Evolutionary conservation across 768 basidiomycete genomes (phyloP).

Genomic region (Tricholoma saponaceum): DNA sequence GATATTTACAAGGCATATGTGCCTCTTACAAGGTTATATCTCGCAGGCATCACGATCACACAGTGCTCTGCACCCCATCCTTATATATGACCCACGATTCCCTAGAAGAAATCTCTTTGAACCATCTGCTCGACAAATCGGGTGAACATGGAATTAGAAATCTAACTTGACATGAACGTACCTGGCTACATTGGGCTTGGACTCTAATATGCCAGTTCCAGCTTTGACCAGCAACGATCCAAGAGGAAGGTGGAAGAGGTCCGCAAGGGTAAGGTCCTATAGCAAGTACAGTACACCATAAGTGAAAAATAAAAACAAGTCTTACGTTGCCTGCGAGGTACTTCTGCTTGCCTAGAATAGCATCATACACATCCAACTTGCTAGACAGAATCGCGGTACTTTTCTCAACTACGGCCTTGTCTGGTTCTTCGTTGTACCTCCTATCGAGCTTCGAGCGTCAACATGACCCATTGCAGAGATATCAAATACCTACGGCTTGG

Average conservation of each 20-base stretch:
- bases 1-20: too few species aligned
- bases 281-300: background rate
- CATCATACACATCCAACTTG: conserved; percentile 52
- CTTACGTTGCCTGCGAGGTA: conserved; percentile 54
- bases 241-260: conserved; percentile 43
- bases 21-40: too few species aligned
- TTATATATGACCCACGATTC: background rate
- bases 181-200: conserved; percentile 42
- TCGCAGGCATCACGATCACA: too few species aligned
- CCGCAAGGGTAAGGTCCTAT: conserved; percentile 42
- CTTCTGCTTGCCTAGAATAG: conserved; percentile 50
- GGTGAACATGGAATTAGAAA: background rate
- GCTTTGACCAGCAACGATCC: conserved; percentile 20
- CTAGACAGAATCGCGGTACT: conserved; percentile 26
- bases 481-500: conserved; percentile 38
- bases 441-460: background rate
- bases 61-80: background rate
- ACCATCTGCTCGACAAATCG: background rate
- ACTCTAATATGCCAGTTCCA: conserved; percentile 24
- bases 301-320: background rate
- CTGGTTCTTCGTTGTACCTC: background rate
- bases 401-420: conserved; percentile 12
- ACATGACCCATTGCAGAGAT: background rate
- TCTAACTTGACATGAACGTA: conserved; percentile 16
- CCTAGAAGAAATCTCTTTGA: background rate